These are phyloP conservation scores for Datisca glomerata DNA, from an alignment of 306 rosid species.

Conservation along the genomic window DNA sequence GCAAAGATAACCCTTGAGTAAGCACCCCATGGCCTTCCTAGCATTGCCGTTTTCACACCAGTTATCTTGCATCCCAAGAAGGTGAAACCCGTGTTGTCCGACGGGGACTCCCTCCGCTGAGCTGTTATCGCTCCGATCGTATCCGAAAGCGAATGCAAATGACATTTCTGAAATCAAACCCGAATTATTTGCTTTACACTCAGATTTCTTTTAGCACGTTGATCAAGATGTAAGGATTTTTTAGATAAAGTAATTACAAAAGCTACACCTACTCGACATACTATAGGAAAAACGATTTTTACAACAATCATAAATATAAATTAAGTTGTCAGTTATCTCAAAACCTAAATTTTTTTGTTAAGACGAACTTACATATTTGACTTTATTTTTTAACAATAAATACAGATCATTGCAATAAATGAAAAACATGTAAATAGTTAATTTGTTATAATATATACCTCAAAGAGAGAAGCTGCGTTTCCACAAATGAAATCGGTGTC, in stretches of 20 bases:
- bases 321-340: too few relatives aligned
- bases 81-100: slow-evolving; percentile 13
- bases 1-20: slow-evolving; percentile 21
- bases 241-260: not conserved
- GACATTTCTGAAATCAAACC: slow-evolving; percentile 18
- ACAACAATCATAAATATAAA: not conserved
- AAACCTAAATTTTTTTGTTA: too few relatives aligned
- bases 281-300: too few relatives aligned
- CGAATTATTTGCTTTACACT: too few relatives aligned
- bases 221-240: slow-evolving; percentile 8
- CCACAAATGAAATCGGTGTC: slow-evolving; percentile 25
- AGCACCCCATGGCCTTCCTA: slow-evolving; percentile 24
- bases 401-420: too few relatives aligned
- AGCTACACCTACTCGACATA: too few relatives aligned
- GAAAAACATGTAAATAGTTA: not conserved
- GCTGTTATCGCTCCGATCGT: slow-evolving; percentile 18
- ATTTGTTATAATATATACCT: not conserved
- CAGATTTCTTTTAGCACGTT: too few relatives aligned
- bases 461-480: slow-evolving; percentile 14
- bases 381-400: too few relatives aligned
- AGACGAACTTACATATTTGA: too few relatives aligned
- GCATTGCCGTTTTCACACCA: not conserved
- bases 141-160: too few relatives aligned
- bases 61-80: slow-evolving; percentile 14
- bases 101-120: slow-evolving; percentile 4